These are phyloP conservation scores for Rhodosporidiobolus sp. DNA, from an alignment of 768 basidiomycete species.

Conservation along the genomic window DNA sequence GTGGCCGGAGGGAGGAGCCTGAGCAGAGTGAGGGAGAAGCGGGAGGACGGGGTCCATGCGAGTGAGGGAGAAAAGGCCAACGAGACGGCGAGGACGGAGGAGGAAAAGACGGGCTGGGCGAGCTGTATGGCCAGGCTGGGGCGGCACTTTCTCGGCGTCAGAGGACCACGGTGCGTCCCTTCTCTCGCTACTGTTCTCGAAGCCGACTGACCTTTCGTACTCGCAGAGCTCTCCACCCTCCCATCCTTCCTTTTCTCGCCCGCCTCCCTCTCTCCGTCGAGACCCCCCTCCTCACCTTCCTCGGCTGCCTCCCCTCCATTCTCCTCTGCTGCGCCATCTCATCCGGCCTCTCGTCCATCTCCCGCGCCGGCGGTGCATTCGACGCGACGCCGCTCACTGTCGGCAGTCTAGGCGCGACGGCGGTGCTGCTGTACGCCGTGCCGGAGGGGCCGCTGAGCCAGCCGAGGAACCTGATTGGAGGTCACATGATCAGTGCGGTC, in stretches of 20 bases:
- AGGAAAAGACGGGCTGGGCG: not conserved
- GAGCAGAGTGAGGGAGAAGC: not conserved
- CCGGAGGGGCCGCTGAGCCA: slow-evolving; percentile 31
- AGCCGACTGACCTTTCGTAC: not conserved
- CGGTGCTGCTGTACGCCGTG: slow-evolving; percentile 30
- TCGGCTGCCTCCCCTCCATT: slow-evolving; percentile 31
- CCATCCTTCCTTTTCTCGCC: not conserved
- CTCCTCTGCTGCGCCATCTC: slow-evolving; percentile 27
- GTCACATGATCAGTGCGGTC: slow-evolving; percentile 22
- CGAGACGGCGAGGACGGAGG: not conserved
- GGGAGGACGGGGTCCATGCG: not conserved
- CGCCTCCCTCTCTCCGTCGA: slow-evolving; percentile 10
- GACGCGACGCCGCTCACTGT: slow-evolving; percentile 19
- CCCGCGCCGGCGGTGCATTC: not conserved
- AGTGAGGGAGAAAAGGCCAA: not conserved
- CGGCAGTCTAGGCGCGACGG: slow-evolving; percentile 29
- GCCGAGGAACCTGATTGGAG: slow-evolving; percentile 25
- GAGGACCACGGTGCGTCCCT: slow-evolving; percentile 8
- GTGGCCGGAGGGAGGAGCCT: not conserved
- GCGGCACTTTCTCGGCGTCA: slow-evolving; percentile 23
- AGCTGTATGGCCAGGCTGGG: not conserved
- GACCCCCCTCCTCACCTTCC: slow-evolving; percentile 20
- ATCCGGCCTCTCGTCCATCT: slow-evolving; percentile 4
- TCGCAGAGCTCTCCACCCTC: not conserved
- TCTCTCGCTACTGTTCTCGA: not conserved